Percentiles rank a stretch among this genome's conserved stretches.
These are phyloP conservation scores for Trichoderma breve DNA, from an alignment of 2,329 filamentous ascomycete genomes.

Conservation along the genomic window DNA sequence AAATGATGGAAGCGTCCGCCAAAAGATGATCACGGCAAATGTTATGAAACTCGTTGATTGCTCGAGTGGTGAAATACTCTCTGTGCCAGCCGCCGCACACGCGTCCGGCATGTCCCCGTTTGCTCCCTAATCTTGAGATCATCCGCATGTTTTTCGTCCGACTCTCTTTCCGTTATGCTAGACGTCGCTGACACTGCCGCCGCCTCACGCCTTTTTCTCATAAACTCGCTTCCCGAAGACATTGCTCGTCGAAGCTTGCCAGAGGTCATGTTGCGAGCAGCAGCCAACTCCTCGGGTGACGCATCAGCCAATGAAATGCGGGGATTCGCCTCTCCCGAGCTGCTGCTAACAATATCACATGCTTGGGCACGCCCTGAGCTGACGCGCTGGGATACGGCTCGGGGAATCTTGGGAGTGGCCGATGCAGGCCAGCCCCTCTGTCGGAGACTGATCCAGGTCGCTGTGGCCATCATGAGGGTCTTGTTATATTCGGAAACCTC, in stretches of 20 bases:
- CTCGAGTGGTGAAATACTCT: constrained; percentile 29
- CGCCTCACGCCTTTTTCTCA: constrained; percentile 25
- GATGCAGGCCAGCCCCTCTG: constrained; percentile 37
- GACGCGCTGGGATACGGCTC: constrained; percentile 26
- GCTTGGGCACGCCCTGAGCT: constrained; percentile 21
- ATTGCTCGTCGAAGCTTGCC: constrained; percentile 24
- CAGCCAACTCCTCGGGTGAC: background rate
- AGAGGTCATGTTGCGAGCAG: background rate
- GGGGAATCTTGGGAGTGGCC: constrained; percentile 31
- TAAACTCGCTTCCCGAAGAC: constrained; percentile 29
- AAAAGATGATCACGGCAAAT: background rate
- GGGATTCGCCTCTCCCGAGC: background rate
- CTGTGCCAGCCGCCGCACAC: constrained; percentile 30
- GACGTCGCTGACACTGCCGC: background rate
- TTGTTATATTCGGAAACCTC: constrained; percentile 36
- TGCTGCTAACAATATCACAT: constrained; percentile 17
- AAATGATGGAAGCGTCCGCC: background rate
- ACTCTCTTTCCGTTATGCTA: background rate
- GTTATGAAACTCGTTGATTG: constrained; percentile 14
- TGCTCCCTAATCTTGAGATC: constrained; percentile 22
- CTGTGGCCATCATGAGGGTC: constrained; percentile 39
- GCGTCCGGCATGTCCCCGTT: constrained; percentile 28
- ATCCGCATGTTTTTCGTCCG: background rate
- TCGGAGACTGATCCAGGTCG: constrained; percentile 39
- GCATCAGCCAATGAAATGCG: background rate